Evolutionary conservation across 805 yeast species (phyloP), one percentile per base, ranked within the genome.

Genomic region (Nakazawaea wickerhamii): DNA sequence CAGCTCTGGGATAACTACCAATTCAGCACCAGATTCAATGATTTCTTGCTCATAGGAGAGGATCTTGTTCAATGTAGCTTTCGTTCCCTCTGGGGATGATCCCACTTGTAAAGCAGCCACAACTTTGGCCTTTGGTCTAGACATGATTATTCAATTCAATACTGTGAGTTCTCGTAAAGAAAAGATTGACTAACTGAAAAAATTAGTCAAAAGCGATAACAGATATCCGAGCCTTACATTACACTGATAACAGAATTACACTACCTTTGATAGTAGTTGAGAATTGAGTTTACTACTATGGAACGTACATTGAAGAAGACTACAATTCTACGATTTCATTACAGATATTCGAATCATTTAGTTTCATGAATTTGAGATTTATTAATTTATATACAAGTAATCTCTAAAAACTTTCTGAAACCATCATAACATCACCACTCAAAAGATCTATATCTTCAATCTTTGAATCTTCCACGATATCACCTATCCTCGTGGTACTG

Each of bases 1-100:
- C 17, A 72, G 73, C 47, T 69, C 75, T 17, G 75, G 75, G 33
- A 69, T 49, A n/a, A 69, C 71, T 14, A 68, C 67, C 26, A 69
- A 51, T 23, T 61, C 57, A 19, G 63, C 64, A 1, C 62, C 55
- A 8, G 55, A 48, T 1, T 51, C 54, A 36, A 50, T 55, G 25
- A 69, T 52, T 41, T 66, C 63, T 10, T 53, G 44, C 46, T 67
- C 71, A 48, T 61, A 68, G 2, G 65, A 54, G 13, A 68, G 47
- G 33, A 69, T 65, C 43, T 65, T 64, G 9, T 54, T 52, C 23
- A 69, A 43, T 4, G 73, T 69, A 18, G 53, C 61, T 21, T 55
- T 50, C 2, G 70, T 67, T 15, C 69, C 68, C 21, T 53, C 52
- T 17, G 65, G 63, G 21, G 62, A 58, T n/a, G 64, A 49, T 0